Base-by-base conservation (phyloP, 108 stramenopile species). In the Discostella pseudostelligera region DNA sequence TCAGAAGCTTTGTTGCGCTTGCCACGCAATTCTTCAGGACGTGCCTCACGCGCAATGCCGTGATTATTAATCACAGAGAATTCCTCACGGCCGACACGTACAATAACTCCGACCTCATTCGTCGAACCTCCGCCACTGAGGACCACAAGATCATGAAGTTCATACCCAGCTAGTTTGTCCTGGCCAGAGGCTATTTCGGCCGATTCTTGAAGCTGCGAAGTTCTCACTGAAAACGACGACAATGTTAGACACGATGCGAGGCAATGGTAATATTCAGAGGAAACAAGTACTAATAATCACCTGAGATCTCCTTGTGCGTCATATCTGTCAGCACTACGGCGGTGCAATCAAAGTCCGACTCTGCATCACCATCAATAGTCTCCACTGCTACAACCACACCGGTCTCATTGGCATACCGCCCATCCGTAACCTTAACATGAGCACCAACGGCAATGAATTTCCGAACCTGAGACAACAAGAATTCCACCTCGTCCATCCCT, bases 401-500 rank as follows among this genome's bases (percentile, higher is more conserved):
- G 16, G 97, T 98, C 69, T 97, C 95, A 59, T 96, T 96, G 21
- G 90, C 83, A 74, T 96, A 96, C 20, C 90, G 78, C 32, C 98
- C 97, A 72, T 94, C 95, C 36, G 86, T 94, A 14, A 99, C 95
- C 74, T 97, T 96, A 20, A 98, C 98, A 79, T 97, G 97, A 8
- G 84, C 89, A 47, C 97, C 98, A 12, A 95, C 83, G 56, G 93
- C 81, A 72, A 99, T 92, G 64, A 81, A 79, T 72, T 99, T 99
- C 39, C 90, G 88, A 29, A 97, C 87, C 67, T 97, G 95, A 42
- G 77, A 86, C 25, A 85, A 61, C 56, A 93, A 66, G 56, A 97
- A 94, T 67, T 96, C 96, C 39, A 98, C 84, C 62, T 96, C 93
- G 47, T 80, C 81, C 62, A 84, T 87, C 14, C 83, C 85, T 57